Evolutionary conservation across 208 protist species (phyloP).

Genomic region (Giardia duodenalis): DNA sequence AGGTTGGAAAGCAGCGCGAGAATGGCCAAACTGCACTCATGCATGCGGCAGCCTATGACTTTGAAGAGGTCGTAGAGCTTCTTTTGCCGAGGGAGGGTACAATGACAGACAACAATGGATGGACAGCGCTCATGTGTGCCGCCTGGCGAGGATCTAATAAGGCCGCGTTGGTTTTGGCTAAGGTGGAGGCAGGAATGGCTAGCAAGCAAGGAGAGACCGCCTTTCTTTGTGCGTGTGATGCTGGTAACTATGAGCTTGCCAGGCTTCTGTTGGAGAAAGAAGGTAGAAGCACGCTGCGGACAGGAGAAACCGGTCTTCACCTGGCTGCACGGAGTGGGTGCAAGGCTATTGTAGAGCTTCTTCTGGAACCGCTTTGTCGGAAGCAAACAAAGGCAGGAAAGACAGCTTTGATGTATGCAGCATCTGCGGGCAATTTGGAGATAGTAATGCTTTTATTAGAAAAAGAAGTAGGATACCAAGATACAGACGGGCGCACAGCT

Average conservation of each 20-base stretch:
- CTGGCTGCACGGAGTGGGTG: background rate
- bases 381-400: background rate
- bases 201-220: background rate
- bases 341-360: background rate
- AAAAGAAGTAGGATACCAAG: background rate
- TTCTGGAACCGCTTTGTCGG: background rate
- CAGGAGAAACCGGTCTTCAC: background rate
- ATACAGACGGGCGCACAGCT: background rate
- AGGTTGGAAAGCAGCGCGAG: background rate
- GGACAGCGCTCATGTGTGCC: background rate
- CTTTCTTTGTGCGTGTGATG: background rate
- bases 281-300: background rate
- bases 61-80: background rate
- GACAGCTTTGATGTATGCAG: background rate
- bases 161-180: background rate
- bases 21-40: slow-evolving; percentile 3
- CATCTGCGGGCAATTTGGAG: background rate
- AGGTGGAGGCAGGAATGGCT: background rate
- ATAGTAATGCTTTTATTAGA: background rate
- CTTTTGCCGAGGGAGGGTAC: background rate
- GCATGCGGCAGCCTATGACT: background rate
- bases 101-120: background rate
- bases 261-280: background rate
- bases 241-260: background rate
- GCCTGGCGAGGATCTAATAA: background rate